Percentiles rank a stretch among this genome's conserved stretches.
Evolutionary conservation across 2,329 filamentous ascomycete genomes (phyloP).

Genomic region (Monosporascus sp.): DNA sequence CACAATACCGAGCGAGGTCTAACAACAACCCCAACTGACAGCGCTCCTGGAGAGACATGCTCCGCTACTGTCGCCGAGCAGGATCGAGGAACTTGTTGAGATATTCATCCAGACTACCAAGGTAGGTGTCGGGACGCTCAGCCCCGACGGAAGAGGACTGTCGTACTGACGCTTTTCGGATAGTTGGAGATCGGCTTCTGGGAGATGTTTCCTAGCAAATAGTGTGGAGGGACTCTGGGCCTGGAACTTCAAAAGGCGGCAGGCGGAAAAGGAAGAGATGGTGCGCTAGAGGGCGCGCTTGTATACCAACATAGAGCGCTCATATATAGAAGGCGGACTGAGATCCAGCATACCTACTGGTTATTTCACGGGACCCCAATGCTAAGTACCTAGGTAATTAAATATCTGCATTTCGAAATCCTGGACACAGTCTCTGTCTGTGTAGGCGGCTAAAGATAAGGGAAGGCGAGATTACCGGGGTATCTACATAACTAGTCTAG

Average conservation of each 20-base stretch:
- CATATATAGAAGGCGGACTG: too few relatives aligned
- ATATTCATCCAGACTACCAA: conserved; percentile 87
- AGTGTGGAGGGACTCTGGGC: not conserved
- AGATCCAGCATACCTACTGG: too few relatives aligned
- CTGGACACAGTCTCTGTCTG: too few relatives aligned
- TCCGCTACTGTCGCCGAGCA: conserved; percentile 62
- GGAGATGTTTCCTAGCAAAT: conserved; percentile 44
- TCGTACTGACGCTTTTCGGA: conserved; percentile 9
- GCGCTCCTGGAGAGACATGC: conserved; percentile 73
- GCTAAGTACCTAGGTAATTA: too few relatives aligned
- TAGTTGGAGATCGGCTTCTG: conserved; percentile 52
- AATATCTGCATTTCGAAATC: too few relatives aligned
- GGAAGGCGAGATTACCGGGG: too few relatives aligned
- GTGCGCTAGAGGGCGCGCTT: not conserved
- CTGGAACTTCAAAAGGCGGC: not conserved
- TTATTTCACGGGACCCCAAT: too few relatives aligned
- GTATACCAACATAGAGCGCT: too few relatives aligned
- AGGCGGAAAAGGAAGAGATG: not conserved
- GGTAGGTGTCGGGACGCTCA: conserved; percentile 39
- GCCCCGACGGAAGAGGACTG: not conserved
- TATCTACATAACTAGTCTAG: too few relatives aligned
- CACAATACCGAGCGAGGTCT: not conserved
- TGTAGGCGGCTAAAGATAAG: too few relatives aligned
- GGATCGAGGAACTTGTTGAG: conserved; percentile 75
- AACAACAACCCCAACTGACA: conserved; percentile 23